These are phyloP conservation scores for Aegilops sharonensis DNA, from an alignment of 176 grass and related monocot genomes.

Conservation along the genomic window DNA sequence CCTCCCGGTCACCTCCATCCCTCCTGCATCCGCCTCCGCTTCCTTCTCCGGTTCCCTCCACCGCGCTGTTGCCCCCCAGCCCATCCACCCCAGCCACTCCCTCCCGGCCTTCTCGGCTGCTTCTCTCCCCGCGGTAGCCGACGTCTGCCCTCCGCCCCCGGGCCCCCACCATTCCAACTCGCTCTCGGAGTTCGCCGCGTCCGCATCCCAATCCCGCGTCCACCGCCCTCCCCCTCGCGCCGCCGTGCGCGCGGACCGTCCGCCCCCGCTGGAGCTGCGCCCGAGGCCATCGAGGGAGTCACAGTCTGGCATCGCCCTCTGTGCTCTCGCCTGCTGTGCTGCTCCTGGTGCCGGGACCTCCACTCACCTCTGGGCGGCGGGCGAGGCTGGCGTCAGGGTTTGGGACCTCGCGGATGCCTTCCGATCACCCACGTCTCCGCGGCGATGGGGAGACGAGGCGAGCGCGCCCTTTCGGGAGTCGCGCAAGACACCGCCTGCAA, in stretches of 20 bases:
- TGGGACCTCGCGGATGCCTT: constrained; percentile 64
- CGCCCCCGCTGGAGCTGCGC: constrained; percentile 66
- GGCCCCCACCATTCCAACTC: constrained; percentile 53
- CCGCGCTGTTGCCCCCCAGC: background rate
- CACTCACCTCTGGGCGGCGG: constrained; percentile 52
- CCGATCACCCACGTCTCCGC: background rate
- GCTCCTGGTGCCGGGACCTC: background rate
- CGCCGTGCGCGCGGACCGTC: constrained; percentile 34
- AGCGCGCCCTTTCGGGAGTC: constrained; percentile 58
- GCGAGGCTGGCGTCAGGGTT: constrained; percentile 56
- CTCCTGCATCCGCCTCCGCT: background rate
- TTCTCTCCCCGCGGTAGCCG: background rate
- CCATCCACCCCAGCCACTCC: constrained; percentile 31
- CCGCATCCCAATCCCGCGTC: background rate
- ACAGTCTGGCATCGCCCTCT: constrained; percentile 47
- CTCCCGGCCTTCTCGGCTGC: constrained; percentile 29
- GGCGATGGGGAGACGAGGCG: constrained; percentile 68
- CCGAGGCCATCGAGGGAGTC: constrained; percentile 66
- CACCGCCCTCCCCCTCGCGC: constrained; percentile 38
- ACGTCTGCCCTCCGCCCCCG: constrained; percentile 49
- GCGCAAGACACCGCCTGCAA: constrained; percentile 37
- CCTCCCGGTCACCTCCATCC: constrained; percentile 30
- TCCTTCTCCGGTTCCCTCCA: constrained; percentile 19
- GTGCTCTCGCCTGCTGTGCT: constrained; percentile 47
- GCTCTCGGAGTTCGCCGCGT: constrained; percentile 53